Base-by-base conservation (phyloP, 805 yeast genomes). In the Metschnikowia amazonensis region DNA sequence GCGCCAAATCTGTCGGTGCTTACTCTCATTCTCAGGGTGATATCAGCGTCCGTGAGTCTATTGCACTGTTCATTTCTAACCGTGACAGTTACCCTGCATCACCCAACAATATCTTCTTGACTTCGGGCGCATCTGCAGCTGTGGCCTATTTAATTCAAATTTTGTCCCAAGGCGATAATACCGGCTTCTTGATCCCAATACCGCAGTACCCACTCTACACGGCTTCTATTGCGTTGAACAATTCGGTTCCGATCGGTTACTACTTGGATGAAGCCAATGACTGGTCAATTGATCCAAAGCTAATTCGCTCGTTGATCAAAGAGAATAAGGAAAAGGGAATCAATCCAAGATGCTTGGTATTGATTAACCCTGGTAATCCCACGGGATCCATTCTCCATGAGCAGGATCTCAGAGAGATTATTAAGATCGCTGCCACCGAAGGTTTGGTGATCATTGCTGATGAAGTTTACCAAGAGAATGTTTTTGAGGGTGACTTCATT, bases 161-260 rank as follows among this genome's bases (percentile, higher is more conserved):
- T 24, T 66, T 94, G 16, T 76, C 94, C 4, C 65, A 74, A 31
- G 88, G 89, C 32, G 77, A 76, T 34, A 66, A 79, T 46, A 76
- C 94, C 2, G 95, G 95, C 40, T 86, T 72, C 60, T 68, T 95
- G 66, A 89, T 94, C 53, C 99, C 99, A 27, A 92, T 94, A 55
- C 99, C 99, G 11, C 99, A 94, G 70, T 94, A 94, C 63, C 99
- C 99, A 3, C 76, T 94, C 49, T 94, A 94, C 70, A 89, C 97
- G 3, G 99, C 99, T n/a, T 76, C 96, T 3, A 75, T 94, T 56
- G 84, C 97, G 2, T 73, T 95, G 59, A 86, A 86, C 60, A 80
- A 86, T 57, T 81, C 96, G 17, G 79, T 83, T 24, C 86, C 95
- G 9, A 74, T 94, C 39, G 95, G 96, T 14, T 94, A 94, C 68